phyloP scores from a whole-genome alignment of 371 early-diverging fungal species.

The Rhizopus arrhizus region DNA sequence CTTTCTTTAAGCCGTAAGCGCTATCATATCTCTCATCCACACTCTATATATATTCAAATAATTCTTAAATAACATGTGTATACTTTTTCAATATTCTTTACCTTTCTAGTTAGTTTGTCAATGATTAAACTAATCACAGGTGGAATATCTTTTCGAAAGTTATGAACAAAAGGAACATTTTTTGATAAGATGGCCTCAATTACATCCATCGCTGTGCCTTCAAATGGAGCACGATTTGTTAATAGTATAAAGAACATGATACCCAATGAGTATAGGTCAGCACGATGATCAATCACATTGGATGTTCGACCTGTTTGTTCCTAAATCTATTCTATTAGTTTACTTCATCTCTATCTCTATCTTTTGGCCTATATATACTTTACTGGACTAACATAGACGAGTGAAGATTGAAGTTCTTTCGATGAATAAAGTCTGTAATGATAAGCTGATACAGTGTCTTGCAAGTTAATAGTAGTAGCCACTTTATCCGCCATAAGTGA shows the following conservation, averaged over 20 bases:
- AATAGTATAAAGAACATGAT: slow-evolving; percentile 56
- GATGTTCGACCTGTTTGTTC: slow-evolving; percentile 65
- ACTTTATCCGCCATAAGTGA: slow-evolving; percentile 18
- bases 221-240: slow-evolving; percentile 51
- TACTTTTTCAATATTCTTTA: slow-evolving; percentile 14
- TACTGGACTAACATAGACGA: slow-evolving; percentile 45
- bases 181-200: slow-evolving; percentile 54
- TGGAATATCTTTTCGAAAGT: slow-evolving; percentile 55
- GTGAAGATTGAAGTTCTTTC: slow-evolving; percentile 37
- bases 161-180: slow-evolving; percentile 51
- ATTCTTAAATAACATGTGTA: not conserved
- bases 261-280: slow-evolving; percentile 60
- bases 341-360: not conserved
- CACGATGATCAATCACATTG: slow-evolving; percentile 57
- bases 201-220: slow-evolving; percentile 55
- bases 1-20: slow-evolving; percentile 57
- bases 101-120: slow-evolving; percentile 61
- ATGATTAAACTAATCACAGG: slow-evolving; percentile 55
- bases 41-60: slow-evolving; percentile 31
- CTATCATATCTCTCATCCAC: slow-evolving; percentile 60
- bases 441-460: not conserved
- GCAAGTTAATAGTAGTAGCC: not conserved
- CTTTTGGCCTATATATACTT: not conserved
- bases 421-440: slow-evolving; percentile 20
- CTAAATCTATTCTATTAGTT: slow-evolving; percentile 7